Conservation (phyloP, 2,329 filamentous ascomycete genomes). For the Delphinella strobiligena region DNA sequence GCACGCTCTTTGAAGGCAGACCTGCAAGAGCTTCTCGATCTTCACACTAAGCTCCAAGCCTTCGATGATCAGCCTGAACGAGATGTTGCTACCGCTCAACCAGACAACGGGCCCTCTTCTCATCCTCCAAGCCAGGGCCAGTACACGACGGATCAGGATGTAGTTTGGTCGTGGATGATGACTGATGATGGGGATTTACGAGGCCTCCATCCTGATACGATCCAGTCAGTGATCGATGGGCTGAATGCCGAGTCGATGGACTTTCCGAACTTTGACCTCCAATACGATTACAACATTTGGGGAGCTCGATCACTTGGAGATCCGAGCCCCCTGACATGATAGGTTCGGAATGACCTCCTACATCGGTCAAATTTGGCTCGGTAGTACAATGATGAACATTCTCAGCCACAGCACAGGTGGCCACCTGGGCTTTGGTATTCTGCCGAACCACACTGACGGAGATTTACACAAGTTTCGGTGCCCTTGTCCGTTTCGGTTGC, state of each 20-base stretch:
- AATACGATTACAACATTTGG: neutral
- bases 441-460: too few relatives aligned
- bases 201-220: neutral
- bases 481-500: too few relatives aligned
- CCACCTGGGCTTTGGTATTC: too few relatives aligned
- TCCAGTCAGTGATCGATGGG: neutral
- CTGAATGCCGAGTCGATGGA: neutral
- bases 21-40: neutral
- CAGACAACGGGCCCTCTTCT: neutral
- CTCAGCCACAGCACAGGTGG: too few relatives aligned
- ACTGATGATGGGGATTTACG: neutral
- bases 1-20: neutral
- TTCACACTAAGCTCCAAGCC: neutral
- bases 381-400: too few relatives aligned
- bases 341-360: too few relatives aligned
- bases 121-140: neutral
- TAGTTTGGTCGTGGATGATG: neutral
- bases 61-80: too few relatives aligned
- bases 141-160: neutral
- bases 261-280: neutral
- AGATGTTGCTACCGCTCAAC: neutral
- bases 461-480: too few relatives aligned
- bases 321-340: too few relatives aligned
- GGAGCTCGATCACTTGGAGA: neutral
- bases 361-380: too few relatives aligned